Evolutionary conservation across 1,284 basidiomycete species (phyloP).

Genomic region (Xerocomus minutiporus): DNA sequence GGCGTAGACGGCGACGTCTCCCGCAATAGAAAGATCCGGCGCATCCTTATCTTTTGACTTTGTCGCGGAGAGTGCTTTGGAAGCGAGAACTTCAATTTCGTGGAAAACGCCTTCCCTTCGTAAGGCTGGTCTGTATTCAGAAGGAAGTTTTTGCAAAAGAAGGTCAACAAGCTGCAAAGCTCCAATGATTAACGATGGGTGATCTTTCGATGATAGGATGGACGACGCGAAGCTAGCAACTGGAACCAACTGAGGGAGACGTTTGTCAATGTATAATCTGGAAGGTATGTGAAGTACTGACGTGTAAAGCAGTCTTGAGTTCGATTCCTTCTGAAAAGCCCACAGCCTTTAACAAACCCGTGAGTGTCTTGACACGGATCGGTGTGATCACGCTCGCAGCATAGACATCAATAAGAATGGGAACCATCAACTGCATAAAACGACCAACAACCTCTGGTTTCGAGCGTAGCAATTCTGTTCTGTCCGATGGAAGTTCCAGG

Average conservation of each 20-base stretch:
- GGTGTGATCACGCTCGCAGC: conserved; percentile 86
- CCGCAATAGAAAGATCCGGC: conserved; percentile 37
- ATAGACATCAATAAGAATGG: conserved; percentile 92
- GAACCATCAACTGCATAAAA: conserved; percentile 84
- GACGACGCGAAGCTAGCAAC: conserved; percentile 90
- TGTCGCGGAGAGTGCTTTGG: conserved; percentile 51
- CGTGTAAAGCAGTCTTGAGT: conserved; percentile 71
- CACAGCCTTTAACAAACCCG: conserved; percentile 82
- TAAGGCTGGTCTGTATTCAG: conserved; percentile 82
- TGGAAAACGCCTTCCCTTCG: conserved; percentile 91
- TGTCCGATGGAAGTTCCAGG: conserved; percentile 45
- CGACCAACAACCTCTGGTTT: conserved; percentile 73
- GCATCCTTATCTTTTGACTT: conserved; percentile 53
- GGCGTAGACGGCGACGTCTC: conserved; percentile 33
- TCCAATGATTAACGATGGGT: conserved; percentile 77
- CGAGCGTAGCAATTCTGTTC: conserved; percentile 69
- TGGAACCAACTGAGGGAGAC: conserved; percentile 65
- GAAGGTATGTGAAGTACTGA: conserved; percentile 32
- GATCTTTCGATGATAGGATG: conserved; percentile 87
- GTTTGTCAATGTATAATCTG: conserved; percentile 6
- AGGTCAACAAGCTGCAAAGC: conserved; percentile 90
- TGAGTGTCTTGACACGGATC: conserved; percentile 82
- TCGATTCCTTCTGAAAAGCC: conserved; percentile 79
- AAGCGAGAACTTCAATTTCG: conserved; percentile 77
- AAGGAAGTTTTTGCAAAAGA: conserved; percentile 75